Percentiles rank a stretch among this genome's conserved stretches.
These are phyloP conservation scores for Lasiosphaeria ovina DNA, from an alignment of 495 filamentous ascomycete species.

Conservation along the genomic window DNA sequence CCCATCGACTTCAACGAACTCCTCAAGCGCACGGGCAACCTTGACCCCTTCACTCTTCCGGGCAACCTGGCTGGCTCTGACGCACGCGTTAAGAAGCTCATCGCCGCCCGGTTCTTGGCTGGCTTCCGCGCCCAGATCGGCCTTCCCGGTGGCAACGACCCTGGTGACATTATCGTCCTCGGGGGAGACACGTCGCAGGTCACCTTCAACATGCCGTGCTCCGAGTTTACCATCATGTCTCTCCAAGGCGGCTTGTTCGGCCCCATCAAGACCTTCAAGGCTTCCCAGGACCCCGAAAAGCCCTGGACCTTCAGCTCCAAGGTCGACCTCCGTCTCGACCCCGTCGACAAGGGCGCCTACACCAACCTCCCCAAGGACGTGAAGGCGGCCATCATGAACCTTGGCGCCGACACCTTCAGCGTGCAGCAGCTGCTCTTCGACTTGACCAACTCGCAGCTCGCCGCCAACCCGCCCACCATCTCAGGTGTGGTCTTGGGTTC, in stretches of 20 bases:
- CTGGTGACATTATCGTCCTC: slow-evolving; percentile 1
- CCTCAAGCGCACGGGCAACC: background rate
- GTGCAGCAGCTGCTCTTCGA: slow-evolving; percentile 3
- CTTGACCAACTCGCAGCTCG: background rate
- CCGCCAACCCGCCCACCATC: background rate
- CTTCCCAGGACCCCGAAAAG: background rate
- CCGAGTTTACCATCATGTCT: background rate
- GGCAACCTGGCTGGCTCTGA: background rate
- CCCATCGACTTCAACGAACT: slow-evolving; percentile 1
- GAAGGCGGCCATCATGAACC: background rate
- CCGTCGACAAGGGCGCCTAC: background rate
- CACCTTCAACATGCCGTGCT: slow-evolving; percentile 1
- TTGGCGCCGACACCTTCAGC: background rate
- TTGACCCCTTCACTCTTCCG: background rate
- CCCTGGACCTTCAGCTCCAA: slow-evolving; percentile 1
- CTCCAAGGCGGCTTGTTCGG: background rate
- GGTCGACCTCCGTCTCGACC: background rate
- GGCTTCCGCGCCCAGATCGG: background rate
- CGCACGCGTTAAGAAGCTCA: background rate
- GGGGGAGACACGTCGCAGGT: slow-evolving; percentile 1
- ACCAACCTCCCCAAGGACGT: background rate
- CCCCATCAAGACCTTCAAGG: background rate
- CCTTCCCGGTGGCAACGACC: background rate
- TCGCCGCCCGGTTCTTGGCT: background rate
- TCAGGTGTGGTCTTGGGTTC: background rate